Percentiles rank a stretch among this genome's conserved stretches.
phyloP scores from a whole-genome alignment of 169 alveolate species.

The Besnoitia besnoiti region DNA sequence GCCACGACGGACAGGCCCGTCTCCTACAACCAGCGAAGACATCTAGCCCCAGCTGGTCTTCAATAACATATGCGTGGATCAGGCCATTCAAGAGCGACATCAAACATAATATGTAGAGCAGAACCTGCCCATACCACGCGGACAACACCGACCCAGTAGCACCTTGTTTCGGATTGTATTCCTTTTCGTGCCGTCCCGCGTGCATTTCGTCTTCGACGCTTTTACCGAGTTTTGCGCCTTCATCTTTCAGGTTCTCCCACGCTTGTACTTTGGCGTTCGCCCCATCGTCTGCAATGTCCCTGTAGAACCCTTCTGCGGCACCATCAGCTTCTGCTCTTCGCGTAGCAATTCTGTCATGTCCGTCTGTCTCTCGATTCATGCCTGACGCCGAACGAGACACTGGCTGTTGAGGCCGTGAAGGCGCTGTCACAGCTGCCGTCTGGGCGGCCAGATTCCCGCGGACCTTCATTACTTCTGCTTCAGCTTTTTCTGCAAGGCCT shows the following conservation, averaged over 20 bases:
- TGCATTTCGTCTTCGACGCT: neutral
- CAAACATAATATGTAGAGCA: neutral
- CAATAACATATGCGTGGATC: neutral
- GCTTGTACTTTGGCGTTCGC: neutral
- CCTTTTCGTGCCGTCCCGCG: neutral
- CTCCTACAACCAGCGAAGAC: neutral
- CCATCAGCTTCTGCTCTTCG: neutral
- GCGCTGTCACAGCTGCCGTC: neutral
- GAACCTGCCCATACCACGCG: slow-evolving; percentile 18
- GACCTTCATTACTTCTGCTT: neutral
- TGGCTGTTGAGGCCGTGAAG: no score
- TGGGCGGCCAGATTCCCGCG: neutral
- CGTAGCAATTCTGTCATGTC: no score
- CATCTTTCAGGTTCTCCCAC: neutral
- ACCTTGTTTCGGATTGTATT: neutral
- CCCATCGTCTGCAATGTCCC: neutral
- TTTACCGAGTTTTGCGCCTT: neutral
- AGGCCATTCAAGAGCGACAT: slow-evolving; percentile 1
- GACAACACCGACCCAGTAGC: neutral
- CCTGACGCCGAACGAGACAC: no score
- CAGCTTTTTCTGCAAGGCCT: neutral
- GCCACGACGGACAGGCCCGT: neutral
- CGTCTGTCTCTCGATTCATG: no score
- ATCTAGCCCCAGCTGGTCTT: neutral
- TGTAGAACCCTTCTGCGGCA: neutral